Evolutionary conservation across 208 protist species (phyloP), one percentile per base, ranked within the genome.

Genomic region (Plasmodiophora brassicae): DNA sequence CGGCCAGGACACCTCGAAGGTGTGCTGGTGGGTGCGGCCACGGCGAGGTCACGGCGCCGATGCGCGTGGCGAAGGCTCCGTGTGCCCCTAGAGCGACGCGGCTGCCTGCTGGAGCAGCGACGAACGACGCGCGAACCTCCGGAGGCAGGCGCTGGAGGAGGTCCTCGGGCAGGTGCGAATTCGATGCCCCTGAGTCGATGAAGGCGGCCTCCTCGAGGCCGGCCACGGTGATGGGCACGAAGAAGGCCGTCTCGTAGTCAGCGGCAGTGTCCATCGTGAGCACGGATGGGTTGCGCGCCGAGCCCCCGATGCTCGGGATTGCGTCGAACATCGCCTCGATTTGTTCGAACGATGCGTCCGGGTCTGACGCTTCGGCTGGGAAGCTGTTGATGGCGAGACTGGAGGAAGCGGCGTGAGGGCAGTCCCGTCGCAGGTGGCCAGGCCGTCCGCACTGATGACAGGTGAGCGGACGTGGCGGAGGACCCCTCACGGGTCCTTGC

Each of bases 131-230:
- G 65, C 65, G 65, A 5, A 78, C 32, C 5, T 14, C n/a, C 5
- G 65, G 65, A 32, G 65, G 65, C 20, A 78, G 65, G 10, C 5
- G n/a, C 5, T 32, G 10, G 5, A 78, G 14, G 5, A 78, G 14
- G n/a, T 5, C n/a, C n/a, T 78, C 14, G 14, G 65, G 65, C 32
- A 78, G 32, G 5, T 38, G 10, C 32, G 65, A 78, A 38, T 78
- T 14, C 32, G n/a, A 78, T 8, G 65, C 65, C 5, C 65, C 65
- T n/a, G 32, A 44, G 65, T 78, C 65, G n/a, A 78, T 78, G 65
- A 14, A 78, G 65, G 65, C 65, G 65, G 65, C 5, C 65, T 78
- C 65, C 65, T 78, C 32, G 65, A 78, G n/a, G n/a, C 41, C 65
- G 65, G 32, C 65, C 5, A 78, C 20, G 14, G n/a, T 32, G 5